Base-by-base conservation (phyloP, 2,329 filamentous ascomycete genomes). In the Seiridium cupressi region DNA sequence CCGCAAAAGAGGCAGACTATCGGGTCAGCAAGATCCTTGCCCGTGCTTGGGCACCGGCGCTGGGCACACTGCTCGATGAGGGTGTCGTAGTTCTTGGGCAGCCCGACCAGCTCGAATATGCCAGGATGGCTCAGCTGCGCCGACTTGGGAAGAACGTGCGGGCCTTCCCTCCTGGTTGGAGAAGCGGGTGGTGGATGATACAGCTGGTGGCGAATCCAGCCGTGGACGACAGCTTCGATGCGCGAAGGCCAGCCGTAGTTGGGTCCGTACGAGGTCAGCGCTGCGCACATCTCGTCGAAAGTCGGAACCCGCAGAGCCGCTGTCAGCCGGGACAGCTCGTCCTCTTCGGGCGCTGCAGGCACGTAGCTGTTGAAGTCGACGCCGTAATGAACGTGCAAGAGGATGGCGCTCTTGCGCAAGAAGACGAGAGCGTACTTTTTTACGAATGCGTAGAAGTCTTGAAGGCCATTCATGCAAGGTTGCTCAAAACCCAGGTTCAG, bases 1-100 rank as follows among this genome's bases (percentile, higher is more conserved):
- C 95, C 94, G 71, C 95, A 99, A 77, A 97, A 92, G 44, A 99
- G 83, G 71, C 95, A 99, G 44, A 99, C 86, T 64, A 90, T 91
- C 0, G 95, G 93, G 73, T 99, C 96, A 2, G 89, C 89, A 55
- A 99, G 79, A 67, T 97, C 94, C 72, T 95, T 96, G 65, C 93
- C 93, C 1, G 92, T 97, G 2, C 89, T 96, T 0, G 93, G 93
- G 70, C 95, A 99, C 55, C 85, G 88, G 57, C 90, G 82, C 64
- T 88, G 88, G 66, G 95, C 94, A 34, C 92, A 92, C 75, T 96
- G 93, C 70, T 97, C 94, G 61, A 97, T 96, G 44, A 99, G 81
- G 3, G 88, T 89, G 73, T 98, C 95, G 72, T 93, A 99, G 69
- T 94, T 93, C 75, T 91, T 91, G 1, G 95, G 95, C 54, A 99